These are phyloP conservation scores for Tephrocybe sp. DNA, from an alignment of 768 basidiomycete genomes.

Conservation along the genomic window DNA sequence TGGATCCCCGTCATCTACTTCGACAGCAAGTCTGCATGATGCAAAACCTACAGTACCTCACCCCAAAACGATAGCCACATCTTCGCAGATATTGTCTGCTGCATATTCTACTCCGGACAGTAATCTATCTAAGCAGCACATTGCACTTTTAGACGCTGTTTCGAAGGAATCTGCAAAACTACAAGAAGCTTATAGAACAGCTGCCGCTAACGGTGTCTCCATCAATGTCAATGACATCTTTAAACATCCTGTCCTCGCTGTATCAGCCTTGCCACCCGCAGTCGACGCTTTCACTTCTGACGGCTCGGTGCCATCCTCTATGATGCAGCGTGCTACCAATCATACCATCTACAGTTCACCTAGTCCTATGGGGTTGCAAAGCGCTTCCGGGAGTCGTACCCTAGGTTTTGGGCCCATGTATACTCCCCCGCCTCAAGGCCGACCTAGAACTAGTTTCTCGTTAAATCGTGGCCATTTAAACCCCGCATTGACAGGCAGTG, in stretches of 20 bases:
- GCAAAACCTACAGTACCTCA: neutral
- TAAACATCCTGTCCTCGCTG: slow-evolving; percentile 5
- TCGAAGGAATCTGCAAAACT: slow-evolving; percentile 72
- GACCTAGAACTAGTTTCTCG: slow-evolving; percentile 49
- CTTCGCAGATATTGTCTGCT: slow-evolving; percentile 57
- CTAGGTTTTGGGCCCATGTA: slow-evolving; percentile 3
- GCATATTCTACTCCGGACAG: slow-evolving; percentile 11
- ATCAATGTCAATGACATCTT: slow-evolving; percentile 10
- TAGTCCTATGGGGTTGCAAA: neutral
- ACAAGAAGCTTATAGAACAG: slow-evolving; percentile 33
- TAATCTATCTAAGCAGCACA: slow-evolving; percentile 64
- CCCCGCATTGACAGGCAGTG: slow-evolving; percentile 29
- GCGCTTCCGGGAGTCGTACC: neutral
- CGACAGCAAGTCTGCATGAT: neutral
- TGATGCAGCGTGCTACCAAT: slow-evolving; percentile 14
- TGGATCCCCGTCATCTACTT: neutral
- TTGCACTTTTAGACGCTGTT: slow-evolving; percentile 70
- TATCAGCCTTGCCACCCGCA: slow-evolving; percentile 1
- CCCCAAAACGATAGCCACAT: slow-evolving; percentile 56
- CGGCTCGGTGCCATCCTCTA: neutral
- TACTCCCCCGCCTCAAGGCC: slow-evolving; percentile 40
- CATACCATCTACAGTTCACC: slow-evolving; percentile 22
- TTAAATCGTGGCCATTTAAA: slow-evolving; percentile 35
- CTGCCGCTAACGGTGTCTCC: slow-evolving; percentile 12
- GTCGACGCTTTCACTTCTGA: slow-evolving; percentile 17